These are phyloP conservation scores for Cladosporium sp. DNA, from an alignment of 2,329 filamentous ascomycete genomes.

Conservation along the genomic window DNA sequence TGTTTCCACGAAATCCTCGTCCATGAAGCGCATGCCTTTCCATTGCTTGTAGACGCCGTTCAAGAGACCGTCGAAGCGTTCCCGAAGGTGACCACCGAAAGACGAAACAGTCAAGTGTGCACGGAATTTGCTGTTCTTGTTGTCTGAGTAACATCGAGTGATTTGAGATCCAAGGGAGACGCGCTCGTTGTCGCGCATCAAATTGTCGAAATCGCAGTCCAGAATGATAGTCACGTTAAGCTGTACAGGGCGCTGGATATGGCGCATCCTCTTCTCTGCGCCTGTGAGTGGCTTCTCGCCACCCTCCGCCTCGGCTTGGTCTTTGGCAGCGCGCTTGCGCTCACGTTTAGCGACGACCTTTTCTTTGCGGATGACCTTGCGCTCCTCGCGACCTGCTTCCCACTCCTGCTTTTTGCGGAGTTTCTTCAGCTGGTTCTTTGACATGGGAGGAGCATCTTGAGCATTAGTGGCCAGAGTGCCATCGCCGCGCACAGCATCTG, in stretches of 20 bases:
- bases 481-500: background rate
- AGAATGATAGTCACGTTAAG: slow-evolving; percentile 80
- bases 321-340: slow-evolving; percentile 43
- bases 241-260: slow-evolving; percentile 47
- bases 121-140: slow-evolving; percentile 66
- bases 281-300: slow-evolving; percentile 19
- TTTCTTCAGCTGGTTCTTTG: slow-evolving; percentile 86
- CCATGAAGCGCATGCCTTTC: slow-evolving; percentile 73
- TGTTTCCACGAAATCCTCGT: slow-evolving; percentile 71
- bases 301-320: slow-evolving; percentile 25
- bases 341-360: slow-evolving; percentile 56
- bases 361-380: slow-evolving; percentile 60
- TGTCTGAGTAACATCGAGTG: slow-evolving; percentile 86
- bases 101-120: slow-evolving; percentile 75
- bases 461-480: background rate
- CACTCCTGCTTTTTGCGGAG: slow-evolving; percentile 69
- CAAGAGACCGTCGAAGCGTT: slow-evolving; percentile 77
- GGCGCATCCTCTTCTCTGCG: slow-evolving; percentile 21
- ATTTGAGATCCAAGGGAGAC: slow-evolving; percentile 82
- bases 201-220: slow-evolving; percentile 87
- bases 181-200: slow-evolving; percentile 85
- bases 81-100: slow-evolving; percentile 71
- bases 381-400: slow-evolving; percentile 66
- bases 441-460: slow-evolving; percentile 50
- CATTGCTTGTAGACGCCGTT: slow-evolving; percentile 71